A percentile compares a stretch with the other conserved stretches of the same genome.
phyloP scores from a whole-genome alignment of 305 asterid genomes.

The Stenogyne calaminthoides region DNA sequence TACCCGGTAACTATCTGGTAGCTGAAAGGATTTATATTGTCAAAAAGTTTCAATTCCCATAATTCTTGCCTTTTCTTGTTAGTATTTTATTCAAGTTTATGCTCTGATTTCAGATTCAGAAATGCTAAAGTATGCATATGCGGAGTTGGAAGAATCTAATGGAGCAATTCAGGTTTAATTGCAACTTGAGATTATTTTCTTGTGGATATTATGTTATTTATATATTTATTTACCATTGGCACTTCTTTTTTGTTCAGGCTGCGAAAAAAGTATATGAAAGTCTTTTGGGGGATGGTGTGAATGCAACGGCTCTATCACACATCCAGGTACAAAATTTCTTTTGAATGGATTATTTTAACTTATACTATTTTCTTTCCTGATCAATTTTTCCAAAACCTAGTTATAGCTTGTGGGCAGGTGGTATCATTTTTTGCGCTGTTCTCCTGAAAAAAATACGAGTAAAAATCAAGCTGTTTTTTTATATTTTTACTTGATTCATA shows the following conservation, averaged over 20 bases:
- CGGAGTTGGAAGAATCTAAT: conserved; percentile 93
- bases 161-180: conserved; percentile 75
- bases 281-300: conserved; percentile 78
- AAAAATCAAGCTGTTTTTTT: no score
- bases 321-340: conserved; percentile 64
- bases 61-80: not conserved
- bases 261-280: conserved; percentile 87
- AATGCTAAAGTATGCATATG: conserved; percentile 90
- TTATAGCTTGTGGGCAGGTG: not conserved
- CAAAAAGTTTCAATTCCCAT: conserved; percentile 18
- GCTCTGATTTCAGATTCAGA: conserved; percentile 67
- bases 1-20: conserved; percentile 70
- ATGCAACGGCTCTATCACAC: conserved; percentile 80
- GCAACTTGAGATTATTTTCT: conserved; percentile 8
- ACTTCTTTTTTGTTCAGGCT: conserved; percentile 52
- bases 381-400: not conserved
- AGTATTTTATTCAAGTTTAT: not conserved
- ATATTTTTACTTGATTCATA: no score
- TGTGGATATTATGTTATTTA: not conserved
- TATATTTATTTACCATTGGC: not conserved
- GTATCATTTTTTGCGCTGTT: not conserved
- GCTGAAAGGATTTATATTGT: conserved; percentile 26
- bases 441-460: not conserved
- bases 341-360: not conserved
- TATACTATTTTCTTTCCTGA: not conserved